Evolutionary conservation across 345 rosid species (phyloP), one percentile per base, ranked within the genome.

Genomic region (Conringia planisiliqua): DNA sequence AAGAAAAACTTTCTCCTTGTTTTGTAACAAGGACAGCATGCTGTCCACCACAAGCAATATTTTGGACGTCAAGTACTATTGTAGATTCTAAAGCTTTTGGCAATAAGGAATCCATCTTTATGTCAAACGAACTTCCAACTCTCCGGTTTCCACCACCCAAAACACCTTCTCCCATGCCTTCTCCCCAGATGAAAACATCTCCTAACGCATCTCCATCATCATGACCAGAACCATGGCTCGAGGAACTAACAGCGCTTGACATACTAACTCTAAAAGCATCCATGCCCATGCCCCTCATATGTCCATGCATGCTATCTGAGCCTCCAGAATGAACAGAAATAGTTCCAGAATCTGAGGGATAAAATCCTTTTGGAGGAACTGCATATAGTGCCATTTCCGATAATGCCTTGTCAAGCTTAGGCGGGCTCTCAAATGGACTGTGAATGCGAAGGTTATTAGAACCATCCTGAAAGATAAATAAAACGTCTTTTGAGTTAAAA

Each of bases 391-490:
- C 58, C 68, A 84, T 91, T 83, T 95, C 97, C 6, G 97, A 87
- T 83, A 89, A 91, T 66, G 92, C 86, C 81, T 95, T 90, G 70
- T 89, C 96, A 7, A 90, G 70, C 85, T 87, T 92, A n/a, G 97
- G 97, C 48, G 99, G 99, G 73, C 98, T 95, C 84, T 85, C 98
- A 80, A 82, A 88, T 22, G 99, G 97, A 89, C 94, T 92, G 74
- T 85, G 92, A 73, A 92, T 80, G 54, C 89, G 92, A 80, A 80
- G 88, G 68, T 87, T 87, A 71, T 85, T 91, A 46, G 87, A 84
- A 73, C 81, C 80, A 79, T 90, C 98, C 98, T 94, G 87, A 80
- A 46, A 59, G 56, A 42, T 59, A 72, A 36, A 39, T 13, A 54
- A 13, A 38, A 69, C 4, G 40, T 33, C 42, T 44, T 48, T 13